Evolutionary conservation across 371 early-diverging fungal species (phyloP).

Genomic region (Lichtheimia ornata): DNA sequence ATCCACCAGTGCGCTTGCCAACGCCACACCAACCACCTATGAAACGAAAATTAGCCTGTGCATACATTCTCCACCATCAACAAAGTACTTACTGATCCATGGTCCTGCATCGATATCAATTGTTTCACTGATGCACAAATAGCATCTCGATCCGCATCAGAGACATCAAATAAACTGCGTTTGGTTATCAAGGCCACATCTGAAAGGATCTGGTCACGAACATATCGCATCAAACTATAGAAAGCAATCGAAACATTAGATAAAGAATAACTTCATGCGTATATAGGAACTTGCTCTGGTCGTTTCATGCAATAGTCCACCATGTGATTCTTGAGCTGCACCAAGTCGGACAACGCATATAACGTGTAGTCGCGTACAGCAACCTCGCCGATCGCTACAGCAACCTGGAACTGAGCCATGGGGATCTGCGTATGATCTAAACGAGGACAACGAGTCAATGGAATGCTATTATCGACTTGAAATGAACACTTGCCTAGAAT

Average conservation of each 20-base stretch:
- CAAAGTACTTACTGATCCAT: conserved; percentile 35
- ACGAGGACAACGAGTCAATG: not conserved
- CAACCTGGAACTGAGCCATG: conserved; percentile 67
- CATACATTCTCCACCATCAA: not conserved
- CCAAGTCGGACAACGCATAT: conserved; percentile 50
- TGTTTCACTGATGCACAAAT: conserved; percentile 56
- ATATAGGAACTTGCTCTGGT: conserved; percentile 25
- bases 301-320: conserved; percentile 58
- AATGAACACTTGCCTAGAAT: conserved; percentile 53
- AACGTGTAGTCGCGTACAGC: conserved; percentile 62
- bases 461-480: not conserved
- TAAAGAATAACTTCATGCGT: not conserved
- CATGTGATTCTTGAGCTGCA: conserved; percentile 56
- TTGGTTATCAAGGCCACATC: conserved; percentile 65
- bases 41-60: not conserved
- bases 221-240: conserved; percentile 47
- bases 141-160: conserved; percentile 52
- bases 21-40: conserved; percentile 51
- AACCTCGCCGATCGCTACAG: conserved; percentile 58
- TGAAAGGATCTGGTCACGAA: conserved; percentile 44
- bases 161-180: conserved; percentile 65
- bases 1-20: conserved; percentile 62
- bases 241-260: not conserved
- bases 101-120: conserved; percentile 45
- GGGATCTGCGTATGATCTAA: conserved; percentile 57